These are phyloP conservation scores for Nicotiana otophora DNA, from an alignment of 257 asterid species.

Conservation along the genomic window DNA sequence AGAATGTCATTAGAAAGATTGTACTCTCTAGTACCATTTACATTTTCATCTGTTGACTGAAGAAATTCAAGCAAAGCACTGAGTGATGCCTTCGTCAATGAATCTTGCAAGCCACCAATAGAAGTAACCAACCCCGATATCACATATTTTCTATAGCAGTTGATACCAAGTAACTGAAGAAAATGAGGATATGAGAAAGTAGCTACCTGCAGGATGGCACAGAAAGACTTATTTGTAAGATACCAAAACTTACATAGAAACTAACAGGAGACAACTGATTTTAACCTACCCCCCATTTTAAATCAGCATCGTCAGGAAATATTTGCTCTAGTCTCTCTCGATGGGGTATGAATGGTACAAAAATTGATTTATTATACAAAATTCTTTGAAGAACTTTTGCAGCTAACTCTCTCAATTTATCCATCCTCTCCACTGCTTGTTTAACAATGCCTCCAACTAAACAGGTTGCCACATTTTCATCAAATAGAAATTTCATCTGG, in stretches of 20 bases:
- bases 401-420: conserved; percentile 77
- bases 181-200: conserved; percentile 68
- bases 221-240: conserved; percentile 13
- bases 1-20: conserved; percentile 61
- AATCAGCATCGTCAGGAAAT: conserved; percentile 49
- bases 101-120: conserved; percentile 89
- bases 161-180: conserved; percentile 60
- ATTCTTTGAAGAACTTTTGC: conserved; percentile 73
- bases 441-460: conserved; percentile 67
- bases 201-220: conserved; percentile 58
- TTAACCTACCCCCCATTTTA: conserved; percentile 77
- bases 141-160: conserved; percentile 66
- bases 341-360: conserved; percentile 59
- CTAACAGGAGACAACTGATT: not conserved
- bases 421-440: conserved; percentile 97
- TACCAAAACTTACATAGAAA: conserved; percentile 1
- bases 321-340: conserved; percentile 55
- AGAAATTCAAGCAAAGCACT: conserved; percentile 71
- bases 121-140: conserved; percentile 82
- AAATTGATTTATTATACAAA: conserved; percentile 45
- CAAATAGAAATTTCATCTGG: conserved; percentile 36
- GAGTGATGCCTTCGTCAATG: conserved; percentile 71
- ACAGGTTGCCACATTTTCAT: conserved; percentile 50
- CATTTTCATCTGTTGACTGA: conserved; percentile 40
- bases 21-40: conserved; percentile 33